Conservation (phyloP, 2,329 filamentous ascomycete genomes). For the Claviceps sp. region DNA sequence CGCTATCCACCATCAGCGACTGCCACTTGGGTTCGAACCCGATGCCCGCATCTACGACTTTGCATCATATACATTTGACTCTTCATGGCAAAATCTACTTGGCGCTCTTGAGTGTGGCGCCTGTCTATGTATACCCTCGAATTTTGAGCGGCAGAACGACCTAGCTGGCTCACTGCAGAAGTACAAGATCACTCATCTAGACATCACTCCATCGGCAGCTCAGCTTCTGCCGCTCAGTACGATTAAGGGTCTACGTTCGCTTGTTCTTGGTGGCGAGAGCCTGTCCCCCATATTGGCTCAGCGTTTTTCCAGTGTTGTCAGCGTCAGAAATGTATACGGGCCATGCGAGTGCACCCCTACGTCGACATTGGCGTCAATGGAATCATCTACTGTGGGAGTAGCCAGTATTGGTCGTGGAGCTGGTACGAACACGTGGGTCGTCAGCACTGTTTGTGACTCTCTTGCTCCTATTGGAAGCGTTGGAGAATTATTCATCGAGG, state of each 20-base stretch:
- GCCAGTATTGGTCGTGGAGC: not conserved
- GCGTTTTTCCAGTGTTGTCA: not conserved
- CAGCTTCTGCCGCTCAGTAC: not conserved
- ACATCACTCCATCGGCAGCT: constrained; percentile 3
- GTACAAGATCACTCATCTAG: not conserved
- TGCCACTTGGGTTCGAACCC: not conserved
- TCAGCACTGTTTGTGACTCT: constrained; percentile 7
- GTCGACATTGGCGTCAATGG: not conserved
- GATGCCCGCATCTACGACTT: constrained; percentile 6
- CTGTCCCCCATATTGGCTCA: not conserved
- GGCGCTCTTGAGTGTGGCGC: constrained; percentile 4
- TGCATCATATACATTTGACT: constrained; percentile 7
- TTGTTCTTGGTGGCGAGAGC: constrained; percentile 2
- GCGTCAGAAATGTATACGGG: constrained; percentile 3
- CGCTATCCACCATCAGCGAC: constrained; percentile 1
- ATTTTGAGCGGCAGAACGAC: not conserved
- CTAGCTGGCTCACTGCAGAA: constrained; percentile 1
- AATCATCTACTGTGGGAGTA: not conserved
- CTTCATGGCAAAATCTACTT: constrained; percentile 2
- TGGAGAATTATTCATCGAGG: constrained; percentile 17
- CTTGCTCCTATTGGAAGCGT: constrained; percentile 9
- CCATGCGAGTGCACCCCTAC: constrained; percentile 4
- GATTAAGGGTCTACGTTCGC: not conserved
- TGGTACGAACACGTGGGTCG: constrained; percentile 11
- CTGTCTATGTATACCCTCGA: constrained; percentile 5